A percentile compares a stretch with the other conserved stretches of the same genome.
These are phyloP conservation scores for Trichoderma lentiforme DNA, from an alignment of 2,329 filamentous ascomycete genomes.

Conservation along the genomic window DNA sequence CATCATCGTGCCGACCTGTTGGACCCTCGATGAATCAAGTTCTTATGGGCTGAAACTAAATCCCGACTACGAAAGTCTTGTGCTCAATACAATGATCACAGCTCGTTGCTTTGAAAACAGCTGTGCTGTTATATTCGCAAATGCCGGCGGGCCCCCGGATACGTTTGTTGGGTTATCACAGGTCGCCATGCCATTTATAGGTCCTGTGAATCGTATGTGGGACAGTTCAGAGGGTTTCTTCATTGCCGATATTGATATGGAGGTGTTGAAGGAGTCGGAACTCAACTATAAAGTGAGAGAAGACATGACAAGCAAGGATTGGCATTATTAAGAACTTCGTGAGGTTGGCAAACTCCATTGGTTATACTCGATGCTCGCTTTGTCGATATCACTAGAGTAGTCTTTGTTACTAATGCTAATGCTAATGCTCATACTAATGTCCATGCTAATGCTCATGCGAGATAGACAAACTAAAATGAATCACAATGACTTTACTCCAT, in stretches of 20 bases:
- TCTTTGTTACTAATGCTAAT: not conserved
- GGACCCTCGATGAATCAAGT: not conserved
- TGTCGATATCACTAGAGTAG: not conserved
- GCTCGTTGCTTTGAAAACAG: not conserved
- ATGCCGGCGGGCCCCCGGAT: not conserved
- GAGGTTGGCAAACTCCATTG: not conserved
- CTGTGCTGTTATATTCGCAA: not conserved
- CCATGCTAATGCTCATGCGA: not conserved
- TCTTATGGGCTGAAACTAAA: not conserved
- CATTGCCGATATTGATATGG: not conserved
- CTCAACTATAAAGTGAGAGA: not conserved
- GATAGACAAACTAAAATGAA: not conserved
- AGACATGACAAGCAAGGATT: not conserved
- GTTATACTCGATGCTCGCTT: not conserved
- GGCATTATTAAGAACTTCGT: not conserved
- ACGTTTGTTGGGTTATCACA: not conserved
- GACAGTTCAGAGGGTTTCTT: not conserved
- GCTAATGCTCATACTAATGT: not conserved
- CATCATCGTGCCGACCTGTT: not conserved
- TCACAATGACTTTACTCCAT: not conserved
- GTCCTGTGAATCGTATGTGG: not conserved
- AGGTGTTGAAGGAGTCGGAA: not conserved
- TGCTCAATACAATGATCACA: not conserved
- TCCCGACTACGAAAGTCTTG: not conserved
- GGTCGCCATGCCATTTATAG: not conserved